These are phyloP conservation scores for Cladorrhinum samala DNA, from an alignment of 495 filamentous ascomycete species.

Conservation along the genomic window DNA sequence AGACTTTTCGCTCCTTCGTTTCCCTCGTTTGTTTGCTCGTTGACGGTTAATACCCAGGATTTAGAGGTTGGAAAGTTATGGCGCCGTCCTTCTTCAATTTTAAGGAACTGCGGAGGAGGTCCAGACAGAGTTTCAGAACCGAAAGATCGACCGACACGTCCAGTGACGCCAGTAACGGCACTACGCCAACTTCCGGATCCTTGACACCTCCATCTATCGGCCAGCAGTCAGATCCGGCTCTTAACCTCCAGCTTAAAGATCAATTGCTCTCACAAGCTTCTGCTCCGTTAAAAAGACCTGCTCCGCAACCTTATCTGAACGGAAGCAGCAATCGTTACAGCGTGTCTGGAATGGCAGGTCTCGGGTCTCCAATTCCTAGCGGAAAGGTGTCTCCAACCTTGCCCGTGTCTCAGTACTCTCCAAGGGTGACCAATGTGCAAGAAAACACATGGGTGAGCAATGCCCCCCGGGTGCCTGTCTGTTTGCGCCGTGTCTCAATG, in stretches of 20 bases:
- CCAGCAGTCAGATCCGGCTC: conserved; percentile 40
- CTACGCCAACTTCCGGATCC: conserved; percentile 42
- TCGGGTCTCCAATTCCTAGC: conserved; percentile 51
- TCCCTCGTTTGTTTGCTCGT: not conserved
- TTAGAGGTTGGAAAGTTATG: conserved; percentile 23
- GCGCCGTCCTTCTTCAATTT: conserved; percentile 59
- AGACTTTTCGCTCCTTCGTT: not conserved
- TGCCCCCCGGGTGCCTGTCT: not conserved
- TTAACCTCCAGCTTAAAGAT: conserved; percentile 43
- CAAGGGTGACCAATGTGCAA: conserved; percentile 64
- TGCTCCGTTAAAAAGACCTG: conserved; percentile 29
- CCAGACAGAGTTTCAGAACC: conserved; percentile 58
- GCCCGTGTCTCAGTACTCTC: conserved; percentile 69
- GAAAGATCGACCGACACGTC: conserved; percentile 49
- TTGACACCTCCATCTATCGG: conserved; percentile 40
- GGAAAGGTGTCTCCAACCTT: conserved; percentile 42
- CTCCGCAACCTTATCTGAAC: conserved; percentile 38
- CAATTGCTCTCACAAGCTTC: conserved; percentile 23
- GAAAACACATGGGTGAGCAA: conserved; percentile 75
- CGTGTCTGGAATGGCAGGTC: conserved; percentile 48
- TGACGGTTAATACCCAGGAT: not conserved
- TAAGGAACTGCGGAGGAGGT: conserved; percentile 69
- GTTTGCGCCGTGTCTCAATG: not conserved
- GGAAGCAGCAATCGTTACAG: conserved; percentile 36
- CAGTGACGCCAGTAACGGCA: conserved; percentile 39